Base-by-base conservation (phyloP, 73 alveolate species). In the Paramecium tetraurelia region DNA sequence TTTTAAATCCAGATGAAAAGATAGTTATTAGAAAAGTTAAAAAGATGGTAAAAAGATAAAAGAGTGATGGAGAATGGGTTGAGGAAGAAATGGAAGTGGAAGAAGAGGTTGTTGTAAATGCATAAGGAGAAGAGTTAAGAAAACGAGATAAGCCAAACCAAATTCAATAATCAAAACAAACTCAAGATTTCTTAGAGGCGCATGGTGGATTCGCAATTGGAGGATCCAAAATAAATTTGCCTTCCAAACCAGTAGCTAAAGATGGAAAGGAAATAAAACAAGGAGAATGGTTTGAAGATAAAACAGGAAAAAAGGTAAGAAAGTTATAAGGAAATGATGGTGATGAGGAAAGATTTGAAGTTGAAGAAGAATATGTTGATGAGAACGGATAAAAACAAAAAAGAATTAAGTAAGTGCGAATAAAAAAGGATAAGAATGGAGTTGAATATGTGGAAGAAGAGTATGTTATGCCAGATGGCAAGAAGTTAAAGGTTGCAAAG, bases 171-270 rank as follows among this genome's bases (percentile, higher is more conserved):
- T 70, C 87, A 31, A 83, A 89, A 38, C 43, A 77, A 8, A 43
- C 83, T 8, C 40, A 89, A 71, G 57, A 89, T 14, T 89, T 89
- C 48, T 20, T 89, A 2, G 87, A 89, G 11, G 70, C 68, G 16
- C 92, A 89, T 89, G 94, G 94, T 2, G 94, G 94, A 69, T 89
- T 89, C 48, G 94, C 94, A 1, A 89, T 89, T 31, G 94, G 94
- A 2, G 94, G 94, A 71, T 84, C 94, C 14, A 89, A 89, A 71
- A 70, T 89, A 14, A 89, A 70, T 68, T 18, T 89, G 16, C 94
- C 94, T 38, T 27, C 71, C 12, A 89, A 89, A 50, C 94, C 94
- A 7, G 50, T 58, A 1, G 94, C 86, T 29, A 44, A 89, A 18
- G 87, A 70, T 70, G 94, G 94, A 14, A 89, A 71, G 11, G 87